Base-by-base conservation (phyloP, 495 filamentous ascomycete genomes). In the Neurospora sp. region DNA sequence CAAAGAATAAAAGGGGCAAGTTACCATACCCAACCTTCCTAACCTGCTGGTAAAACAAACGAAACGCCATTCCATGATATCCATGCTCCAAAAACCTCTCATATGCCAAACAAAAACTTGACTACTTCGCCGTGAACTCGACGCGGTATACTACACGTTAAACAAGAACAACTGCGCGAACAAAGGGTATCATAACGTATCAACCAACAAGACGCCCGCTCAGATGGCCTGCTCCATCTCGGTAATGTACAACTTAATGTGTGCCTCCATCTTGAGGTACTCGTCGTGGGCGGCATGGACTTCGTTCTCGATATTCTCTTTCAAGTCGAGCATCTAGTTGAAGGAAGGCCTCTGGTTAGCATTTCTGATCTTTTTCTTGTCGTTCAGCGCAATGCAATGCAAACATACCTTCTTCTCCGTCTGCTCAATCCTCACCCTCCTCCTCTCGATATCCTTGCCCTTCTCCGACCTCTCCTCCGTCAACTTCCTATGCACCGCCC, bases 211-310 rank as follows among this genome's bases (percentile, higher is more conserved):
- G 35, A 65, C 44, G 3, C 44, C 14, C 9, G 40, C 71, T 91
- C 79, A 93, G 73, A 94, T 87, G 73, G 89, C 90, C 83, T 98
- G 94, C 81, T 98, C 96, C 94, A 99, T 97, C 86, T 98, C 94
- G 37, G 91, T 97, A 80, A 98, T 96, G 84, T 99, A 99, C 73
- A 97, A 86, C 81, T 93, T 94, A 79, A 99, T 97, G 82, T 99
- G 96, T 37, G 93, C 90, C 82, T 98, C 95, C 87, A 98, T 89
- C 87, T 97, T 97, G 77, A 96, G 84, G 81, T 96, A 98, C 85
- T 98, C 93, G 70, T 94, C 93, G 72, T 96, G 90, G 2, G 96
- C 93, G 20, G 85, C 86, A 73, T 92, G 91, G 12, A 98, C 91
- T 83, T 99, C 96, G 72, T 89, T 93, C 79, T 98, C 96, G 72